Base-by-base conservation (phyloP, 768 basidiomycete genomes). In the Gyrodon lividus region DNA sequence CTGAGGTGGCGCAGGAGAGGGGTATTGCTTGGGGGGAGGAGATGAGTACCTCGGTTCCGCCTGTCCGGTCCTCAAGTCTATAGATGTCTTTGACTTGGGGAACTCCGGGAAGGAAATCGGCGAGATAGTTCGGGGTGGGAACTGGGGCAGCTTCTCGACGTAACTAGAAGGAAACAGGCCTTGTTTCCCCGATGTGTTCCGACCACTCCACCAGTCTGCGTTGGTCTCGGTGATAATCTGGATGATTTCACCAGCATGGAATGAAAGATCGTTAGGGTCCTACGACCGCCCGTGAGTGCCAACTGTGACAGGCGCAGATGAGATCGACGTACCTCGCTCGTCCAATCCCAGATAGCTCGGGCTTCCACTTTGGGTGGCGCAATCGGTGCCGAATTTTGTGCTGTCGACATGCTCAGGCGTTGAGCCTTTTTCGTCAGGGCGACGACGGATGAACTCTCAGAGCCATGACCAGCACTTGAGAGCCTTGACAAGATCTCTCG, bases 131-230 rank as follows among this genome's bases (percentile, higher is more conserved):
- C 47, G 57, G 7, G 56, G 46, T 10, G 53, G 24, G 62, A 54
- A 16, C 26, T 38, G 45, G 5, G 24, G 62, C 39, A 86, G 50
- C 63, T 76, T 86, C 67, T 89, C 83, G 38, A 90, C 87, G 49
- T 90, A 87, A 58, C 78, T 79, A 19, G 86, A 78, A 0, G 92
- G 92, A 76, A 95, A 90, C 39, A 93, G 70, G 2, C 87, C 92
- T 42, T 84, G 77, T 48, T 72, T 77, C 20, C 84, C 84, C 24
- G 84, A 75, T 37, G 58, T 59, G 57, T 78, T 62, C 54, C 74
- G 74, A n/a, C 92, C 92, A 30, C 78, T 86, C 91, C 91, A 96
- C 92, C 92, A 94, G 64, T 94, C 92, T 1, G 77, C 73, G 55
- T 93, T 92, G n/a, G 82, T 87, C 65, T 94, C 90, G 53, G 86